phyloP scores from a whole-genome alignment of 2,329 filamentous ascomycete genomes.

The Nemania sp. region DNA sequence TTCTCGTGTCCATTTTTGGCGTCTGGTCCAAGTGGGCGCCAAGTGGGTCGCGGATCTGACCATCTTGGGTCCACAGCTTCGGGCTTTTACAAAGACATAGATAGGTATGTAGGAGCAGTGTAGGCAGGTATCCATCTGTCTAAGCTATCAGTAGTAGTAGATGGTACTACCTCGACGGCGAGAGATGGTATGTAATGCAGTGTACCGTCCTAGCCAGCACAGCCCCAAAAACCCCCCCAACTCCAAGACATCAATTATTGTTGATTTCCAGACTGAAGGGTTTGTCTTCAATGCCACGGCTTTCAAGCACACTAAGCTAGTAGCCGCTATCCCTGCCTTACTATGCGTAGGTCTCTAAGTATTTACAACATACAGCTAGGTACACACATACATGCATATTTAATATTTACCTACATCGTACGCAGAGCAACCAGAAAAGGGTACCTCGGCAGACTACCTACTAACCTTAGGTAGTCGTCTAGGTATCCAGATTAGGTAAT shows the following conservation, averaged over 20 bases:
- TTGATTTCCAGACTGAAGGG: slow-evolving; percentile 3
- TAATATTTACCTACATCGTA: not conserved
- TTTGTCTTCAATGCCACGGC: slow-evolving; percentile 6
- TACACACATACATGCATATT: too few species aligned
- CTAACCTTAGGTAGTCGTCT: too few species aligned
- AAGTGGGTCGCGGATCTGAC: slow-evolving; percentile 44
- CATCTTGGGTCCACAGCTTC: slow-evolving; percentile 23
- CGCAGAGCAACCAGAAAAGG: not conserved
- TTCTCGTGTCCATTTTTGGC: slow-evolving; percentile 61
- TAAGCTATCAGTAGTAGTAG: too few species aligned
- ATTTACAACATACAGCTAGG: too few species aligned
- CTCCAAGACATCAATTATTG: slow-evolving; percentile 10
- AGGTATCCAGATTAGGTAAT: not conserved
- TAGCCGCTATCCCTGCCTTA: not conserved
- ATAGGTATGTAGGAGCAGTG: not conserved
- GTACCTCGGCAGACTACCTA: not conserved
- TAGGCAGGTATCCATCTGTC: too few species aligned
- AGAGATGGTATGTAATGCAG: slow-evolving; percentile 37
- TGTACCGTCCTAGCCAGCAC: slow-evolving; percentile 19
- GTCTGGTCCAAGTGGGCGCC: slow-evolving; percentile 45
- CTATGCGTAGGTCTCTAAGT: not conserved
- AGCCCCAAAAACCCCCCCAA: slow-evolving; percentile 24
- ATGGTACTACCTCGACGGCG: slow-evolving; percentile 24
- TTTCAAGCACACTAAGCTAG: not conserved
- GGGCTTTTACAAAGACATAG: slow-evolving; percentile 1